Evolutionary conservation across 2,329 filamentous ascomycete species (phyloP).

Genomic region (Plenodomus tracheiphilus): DNA sequence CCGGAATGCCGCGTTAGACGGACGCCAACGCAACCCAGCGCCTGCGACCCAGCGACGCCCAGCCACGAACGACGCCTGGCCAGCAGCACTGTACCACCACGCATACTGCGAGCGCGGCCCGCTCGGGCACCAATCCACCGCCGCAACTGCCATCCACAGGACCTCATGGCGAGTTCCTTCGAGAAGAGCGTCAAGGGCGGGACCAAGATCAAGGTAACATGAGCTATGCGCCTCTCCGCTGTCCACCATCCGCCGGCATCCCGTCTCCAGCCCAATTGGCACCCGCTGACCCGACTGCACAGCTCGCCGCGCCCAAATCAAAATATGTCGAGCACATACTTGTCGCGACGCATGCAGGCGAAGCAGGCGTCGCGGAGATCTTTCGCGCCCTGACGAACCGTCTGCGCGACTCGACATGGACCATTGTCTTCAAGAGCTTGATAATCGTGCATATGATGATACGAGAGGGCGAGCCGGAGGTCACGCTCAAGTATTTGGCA

Average conservation of each 20-base stretch:
- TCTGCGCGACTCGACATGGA: conserved; percentile 96
- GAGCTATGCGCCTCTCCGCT: conserved; percentile 9
- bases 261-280: conserved; percentile 13
- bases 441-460: conserved; percentile 98
- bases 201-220: conserved; percentile 87
- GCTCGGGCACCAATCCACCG: conserved; percentile 16
- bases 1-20: not conserved
- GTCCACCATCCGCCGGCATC: not conserved
- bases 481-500: conserved; percentile 81
- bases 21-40: not conserved
- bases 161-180: conserved; percentile 78
- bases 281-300: conserved; percentile 19
- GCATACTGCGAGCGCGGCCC: conserved; percentile 8
- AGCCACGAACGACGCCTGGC: conserved; percentile 6
- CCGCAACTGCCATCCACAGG: conserved; percentile 13
- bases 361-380: conserved; percentile 92
- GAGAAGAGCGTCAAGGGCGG: conserved; percentile 99
- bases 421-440: conserved; percentile 96
- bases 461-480: conserved; percentile 86
- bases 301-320: conserved; percentile 95
- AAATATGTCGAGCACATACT: conserved; percentile 99
- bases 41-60: conserved; percentile 18
- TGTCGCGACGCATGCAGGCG: conserved; percentile 89
- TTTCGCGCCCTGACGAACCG: conserved; percentile 89
- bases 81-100: conserved; percentile 4